Evolutionary conservation across 2,329 filamentous ascomycete genomes (phyloP).

Genomic region (Clonostachys rosea): DNA sequence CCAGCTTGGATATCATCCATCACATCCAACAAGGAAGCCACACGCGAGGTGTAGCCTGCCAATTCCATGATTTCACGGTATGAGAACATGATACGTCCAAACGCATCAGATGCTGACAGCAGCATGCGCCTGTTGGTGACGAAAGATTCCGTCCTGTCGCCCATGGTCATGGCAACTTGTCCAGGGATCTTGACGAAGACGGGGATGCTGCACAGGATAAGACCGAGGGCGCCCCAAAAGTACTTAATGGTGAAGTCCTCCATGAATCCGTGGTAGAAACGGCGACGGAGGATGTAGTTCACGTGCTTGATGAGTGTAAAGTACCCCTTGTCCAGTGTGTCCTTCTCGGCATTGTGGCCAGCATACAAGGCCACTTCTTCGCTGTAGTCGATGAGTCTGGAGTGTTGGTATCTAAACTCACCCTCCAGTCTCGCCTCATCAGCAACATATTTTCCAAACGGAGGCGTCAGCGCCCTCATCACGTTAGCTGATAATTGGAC

Average conservation of each 20-base stretch:
- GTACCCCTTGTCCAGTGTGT: conserved; percentile 95
- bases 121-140: conserved; percentile 92
- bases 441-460: conserved; percentile 95
- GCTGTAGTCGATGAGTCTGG: conserved; percentile 88
- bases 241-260: conserved; percentile 99
- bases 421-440: conserved; percentile 93
- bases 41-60: conserved; percentile 90
- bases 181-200: conserved; percentile 93
- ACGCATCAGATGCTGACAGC: conserved; percentile 89
- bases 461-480: conserved; percentile 91
- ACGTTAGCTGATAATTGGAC: conserved; percentile 90
- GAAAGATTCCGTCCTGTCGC: conserved; percentile 71
- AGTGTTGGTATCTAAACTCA: conserved; percentile 95
- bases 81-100: conserved; percentile 94
- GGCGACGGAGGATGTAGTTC: conserved; percentile 84
- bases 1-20: conserved; percentile 91
- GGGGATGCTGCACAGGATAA: conserved; percentile 88
- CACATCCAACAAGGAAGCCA: conserved; percentile 83
- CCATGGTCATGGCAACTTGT: conserved; percentile 59
- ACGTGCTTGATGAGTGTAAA: conserved; percentile 99
- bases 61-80: conserved; percentile 97
- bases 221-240: conserved; percentile 92
- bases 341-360: conserved; percentile 91
- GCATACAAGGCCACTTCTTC: conserved; percentile 92
- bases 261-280: conserved; percentile 98